phyloP scores from a whole-genome alignment of 495 filamentous ascomycete genomes.

The Cercophora sp. region DNA sequence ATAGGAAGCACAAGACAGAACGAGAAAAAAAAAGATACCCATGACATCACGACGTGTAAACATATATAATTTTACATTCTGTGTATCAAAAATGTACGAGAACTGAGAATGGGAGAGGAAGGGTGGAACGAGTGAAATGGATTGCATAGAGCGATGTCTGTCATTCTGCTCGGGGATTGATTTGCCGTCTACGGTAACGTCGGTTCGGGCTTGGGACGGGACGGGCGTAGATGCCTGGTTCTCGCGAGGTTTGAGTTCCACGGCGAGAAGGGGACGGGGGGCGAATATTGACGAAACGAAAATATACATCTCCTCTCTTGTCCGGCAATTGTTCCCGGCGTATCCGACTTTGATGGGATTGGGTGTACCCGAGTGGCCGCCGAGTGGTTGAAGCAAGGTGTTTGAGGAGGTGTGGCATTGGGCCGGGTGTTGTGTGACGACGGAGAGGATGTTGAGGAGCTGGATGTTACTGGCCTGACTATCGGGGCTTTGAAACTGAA shows the following conservation, averaged over 20 bases:
- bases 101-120: slow-evolving; percentile 5
- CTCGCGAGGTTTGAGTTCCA: too few relatives aligned
- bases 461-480: too few relatives aligned
- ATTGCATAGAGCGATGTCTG: slow-evolving; percentile 10
- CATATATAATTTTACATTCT: slow-evolving; percentile 21
- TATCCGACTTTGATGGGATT: not conserved
- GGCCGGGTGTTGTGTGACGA: too few relatives aligned
- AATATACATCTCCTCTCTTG: slow-evolving; percentile 11
- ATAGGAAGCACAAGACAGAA: too few relatives aligned
- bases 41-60: slow-evolving; percentile 29
- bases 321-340: not conserved
- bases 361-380: too few relatives aligned
- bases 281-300: not conserved
- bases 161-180: not conserved
- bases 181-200: too few relatives aligned
- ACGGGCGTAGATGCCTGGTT: too few relatives aligned
- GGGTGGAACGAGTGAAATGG: not conserved
- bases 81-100: slow-evolving; percentile 7
- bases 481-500: too few relatives aligned
- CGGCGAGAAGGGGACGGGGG: not conserved
- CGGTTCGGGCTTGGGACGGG: not conserved
- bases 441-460: too few relatives aligned
- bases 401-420: too few relatives aligned
- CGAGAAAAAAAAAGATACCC: slow-evolving; percentile 33
- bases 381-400: too few relatives aligned